A percentile compares a stretch with the other conserved stretches of the same genome.
Evolutionary conservation across 495 filamentous ascomycete species (phyloP).

Genomic region (Aspergillus hancockii): DNA sequence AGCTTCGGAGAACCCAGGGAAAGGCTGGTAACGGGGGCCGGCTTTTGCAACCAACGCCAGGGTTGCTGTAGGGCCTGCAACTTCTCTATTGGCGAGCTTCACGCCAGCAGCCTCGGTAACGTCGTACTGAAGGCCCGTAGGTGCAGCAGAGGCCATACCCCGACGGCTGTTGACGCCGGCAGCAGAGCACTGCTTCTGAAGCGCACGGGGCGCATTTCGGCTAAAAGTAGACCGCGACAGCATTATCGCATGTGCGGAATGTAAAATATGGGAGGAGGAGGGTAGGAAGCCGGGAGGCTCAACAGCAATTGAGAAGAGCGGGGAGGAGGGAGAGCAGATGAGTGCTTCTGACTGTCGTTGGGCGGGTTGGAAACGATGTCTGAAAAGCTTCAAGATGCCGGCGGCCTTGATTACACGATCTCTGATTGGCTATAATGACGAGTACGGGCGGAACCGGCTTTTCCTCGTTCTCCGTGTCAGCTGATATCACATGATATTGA

Average conservation of each 20-base stretch:
- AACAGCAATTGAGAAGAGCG: slow-evolving; percentile 44
- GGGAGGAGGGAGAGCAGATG: slow-evolving; percentile 24
- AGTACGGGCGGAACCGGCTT: slow-evolving; percentile 51
- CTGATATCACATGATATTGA: slow-evolving; percentile 35
- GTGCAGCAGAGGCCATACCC: slow-evolving; percentile 78
- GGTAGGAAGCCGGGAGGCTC: slow-evolving; percentile 36
- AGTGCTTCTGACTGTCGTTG: slow-evolving; percentile 22
- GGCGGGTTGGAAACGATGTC: slow-evolving; percentile 39
- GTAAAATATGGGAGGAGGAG: slow-evolving; percentile 27
- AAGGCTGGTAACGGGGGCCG: slow-evolving; percentile 85
- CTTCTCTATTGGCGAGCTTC: slow-evolving; percentile 87
- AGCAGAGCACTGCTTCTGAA: slow-evolving; percentile 63
- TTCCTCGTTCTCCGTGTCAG: slow-evolving; percentile 31
- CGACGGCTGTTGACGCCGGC: slow-evolving; percentile 58
- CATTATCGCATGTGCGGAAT: slow-evolving; percentile 66
- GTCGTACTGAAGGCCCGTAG: slow-evolving; percentile 83
- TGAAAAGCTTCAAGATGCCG: slow-evolving; percentile 55
- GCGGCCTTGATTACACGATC: slow-evolving; percentile 41
- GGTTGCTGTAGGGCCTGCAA: slow-evolving; percentile 82
- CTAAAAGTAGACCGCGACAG: slow-evolving; percentile 78
- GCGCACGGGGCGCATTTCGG: slow-evolving; percentile 74
- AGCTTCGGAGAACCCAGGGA: slow-evolving; percentile 85
- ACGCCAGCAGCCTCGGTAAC: slow-evolving; percentile 80
- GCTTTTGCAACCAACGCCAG: slow-evolving; percentile 90
- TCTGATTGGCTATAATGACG: slow-evolving; percentile 43